Evolutionary conservation across 192 early-diverging fungal genomes (phyloP), one percentile per base, ranked within the genome.

Genomic region (Coemansia pectinata): DNA sequence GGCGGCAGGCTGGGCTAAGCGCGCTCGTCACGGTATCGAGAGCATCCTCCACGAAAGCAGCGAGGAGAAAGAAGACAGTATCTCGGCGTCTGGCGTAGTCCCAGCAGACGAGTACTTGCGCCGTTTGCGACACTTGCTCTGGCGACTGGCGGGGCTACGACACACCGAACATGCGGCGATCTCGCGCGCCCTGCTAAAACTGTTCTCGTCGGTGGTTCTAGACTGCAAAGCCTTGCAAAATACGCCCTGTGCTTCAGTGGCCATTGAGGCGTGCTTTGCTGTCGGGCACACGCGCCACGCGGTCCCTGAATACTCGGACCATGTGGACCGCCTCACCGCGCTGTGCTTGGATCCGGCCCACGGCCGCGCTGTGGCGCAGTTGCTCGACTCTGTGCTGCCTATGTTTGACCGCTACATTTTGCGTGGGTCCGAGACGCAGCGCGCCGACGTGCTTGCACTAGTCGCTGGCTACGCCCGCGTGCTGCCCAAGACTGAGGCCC

Each of bases 131-230:
- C 79, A 67, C 15, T 57, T 81, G 2, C 65, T 81, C 57, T 75
- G 79, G 71, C 64, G 74, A 4, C 58, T 81, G 25, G 66, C 79
- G 0, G 64, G 71, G 12, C 68, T 81, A 34, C 66, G 79, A 2
- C 70, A 77, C 29, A 60, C 67, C 11, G 67, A 71, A 4, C 39
- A 61, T 5, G 10, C 38, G 0, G 44, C 27, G 19, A 58, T 69
- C 4, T 19, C 62, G 15, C 15, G n/a, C 4, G 62, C 74, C 6
- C 40, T 81, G 31, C 15, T 73, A 8, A 40, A 25, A 10, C 41
- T 81, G 52, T 76, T 81, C 57, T 29, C 71, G 14, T 25, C 47
- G 2, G 66, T 73, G 5, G 53, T 57, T 1, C 29, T 72, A 1
- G 62, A 57, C 44, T 69, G 67, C 67, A 25, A 21, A 11, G 55